phyloP scores from a whole-genome alignment of 345 rosid genomes.

The Erodium maritimum region DNA sequence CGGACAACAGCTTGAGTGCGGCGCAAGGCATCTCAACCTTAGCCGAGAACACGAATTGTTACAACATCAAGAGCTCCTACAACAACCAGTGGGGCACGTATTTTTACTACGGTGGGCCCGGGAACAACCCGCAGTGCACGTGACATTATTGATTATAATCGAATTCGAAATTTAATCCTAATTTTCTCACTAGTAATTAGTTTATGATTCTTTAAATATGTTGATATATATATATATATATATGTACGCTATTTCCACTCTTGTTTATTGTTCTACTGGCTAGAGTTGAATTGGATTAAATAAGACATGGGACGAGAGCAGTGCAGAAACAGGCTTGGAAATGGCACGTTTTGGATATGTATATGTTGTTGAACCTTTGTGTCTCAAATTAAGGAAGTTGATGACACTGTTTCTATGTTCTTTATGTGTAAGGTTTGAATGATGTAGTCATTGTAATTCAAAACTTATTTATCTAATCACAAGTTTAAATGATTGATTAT shows the following conservation, averaged over 20 bases:
- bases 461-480: too few species aligned
- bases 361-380: not conserved
- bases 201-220: not conserved
- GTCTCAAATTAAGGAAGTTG: too few species aligned
- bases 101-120: constrained; percentile 95
- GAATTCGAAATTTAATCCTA: not conserved
- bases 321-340: constrained; percentile 25
- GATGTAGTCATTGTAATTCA: too few species aligned
- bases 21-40: constrained; percentile 48
- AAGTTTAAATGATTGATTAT: too few species aligned
- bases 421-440: too few species aligned
- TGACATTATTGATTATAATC: constrained; percentile 14
- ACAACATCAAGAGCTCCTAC: constrained; percentile 60
- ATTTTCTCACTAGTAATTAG: not conserved
- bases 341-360: constrained; percentile 16
- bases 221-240: not conserved
- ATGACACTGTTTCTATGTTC: too few species aligned
- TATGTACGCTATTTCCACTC: not conserved
- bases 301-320: not conserved
- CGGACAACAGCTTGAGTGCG: constrained; percentile 72
- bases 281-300: not conserved
- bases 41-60: constrained; percentile 88
- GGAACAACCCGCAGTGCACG: constrained; percentile 58
- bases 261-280: not conserved
- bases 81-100: constrained; percentile 84